phyloP scores from a whole-genome alignment of 805 yeast species.

The Ogataea nonfermentans region DNA sequence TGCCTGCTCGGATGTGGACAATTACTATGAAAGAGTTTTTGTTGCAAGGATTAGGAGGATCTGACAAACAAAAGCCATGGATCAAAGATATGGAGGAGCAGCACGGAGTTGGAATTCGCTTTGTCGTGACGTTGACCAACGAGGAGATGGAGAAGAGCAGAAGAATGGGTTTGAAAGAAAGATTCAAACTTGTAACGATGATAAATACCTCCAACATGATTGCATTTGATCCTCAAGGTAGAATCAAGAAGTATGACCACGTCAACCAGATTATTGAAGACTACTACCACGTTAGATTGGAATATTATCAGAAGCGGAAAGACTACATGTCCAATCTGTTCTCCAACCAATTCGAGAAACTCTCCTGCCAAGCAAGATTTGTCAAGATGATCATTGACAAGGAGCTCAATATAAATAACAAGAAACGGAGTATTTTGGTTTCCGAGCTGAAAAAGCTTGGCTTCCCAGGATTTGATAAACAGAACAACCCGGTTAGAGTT shows the following conservation, averaged over 20 bases:
- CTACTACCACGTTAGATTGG: constrained; percentile 82
- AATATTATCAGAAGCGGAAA: constrained; percentile 87
- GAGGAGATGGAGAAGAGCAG: constrained; percentile 83
- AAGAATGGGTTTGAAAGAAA: constrained; percentile 73
- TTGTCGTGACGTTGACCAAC: constrained; percentile 67
- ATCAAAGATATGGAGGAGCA: constrained; percentile 94
- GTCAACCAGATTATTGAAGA: constrained; percentile 79
- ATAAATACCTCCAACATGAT: constrained; percentile 86
- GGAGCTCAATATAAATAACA: constrained; percentile 68
- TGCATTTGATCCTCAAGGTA: constrained; percentile 87
- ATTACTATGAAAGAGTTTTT: constrained; percentile 83
- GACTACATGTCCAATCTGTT: constrained; percentile 69
- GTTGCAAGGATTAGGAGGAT: constrained; percentile 69
- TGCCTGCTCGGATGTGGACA: constrained; percentile 94
- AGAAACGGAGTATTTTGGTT: constrained; percentile 62
- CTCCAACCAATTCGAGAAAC: constrained; percentile 70
- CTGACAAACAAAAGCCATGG: constrained; percentile 76
- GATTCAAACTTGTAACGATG: constrained; percentile 73
- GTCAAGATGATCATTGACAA: constrained; percentile 85
- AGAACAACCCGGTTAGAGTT: constrained; percentile 56
- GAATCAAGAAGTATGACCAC: constrained; percentile 76
- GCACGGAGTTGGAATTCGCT: constrained; percentile 78
- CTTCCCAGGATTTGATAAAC: constrained; percentile 75
- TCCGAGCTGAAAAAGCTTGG: constrained; percentile 58
- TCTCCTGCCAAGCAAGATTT: constrained; percentile 84